phyloP scores from a whole-genome alignment of 495 filamentous ascomycete genomes.

The Chaetomium fimeti region DNA sequence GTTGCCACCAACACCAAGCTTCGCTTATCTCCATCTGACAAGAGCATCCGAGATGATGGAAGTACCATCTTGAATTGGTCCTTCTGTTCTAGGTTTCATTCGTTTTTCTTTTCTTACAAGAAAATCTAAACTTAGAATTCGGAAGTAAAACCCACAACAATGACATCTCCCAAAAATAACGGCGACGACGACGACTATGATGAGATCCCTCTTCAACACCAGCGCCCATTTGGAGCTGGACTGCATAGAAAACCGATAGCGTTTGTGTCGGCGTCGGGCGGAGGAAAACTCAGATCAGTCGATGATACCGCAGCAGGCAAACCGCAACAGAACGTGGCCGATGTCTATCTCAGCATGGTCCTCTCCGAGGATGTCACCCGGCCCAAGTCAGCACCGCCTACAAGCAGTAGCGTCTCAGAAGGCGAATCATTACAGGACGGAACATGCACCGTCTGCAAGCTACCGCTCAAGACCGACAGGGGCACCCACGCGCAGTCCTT shows the following conservation, averaged over 20 bases:
- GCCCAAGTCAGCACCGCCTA: slow-evolving; percentile 6
- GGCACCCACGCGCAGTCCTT: slow-evolving; percentile 65
- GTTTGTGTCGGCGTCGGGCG: slow-evolving; percentile 67
- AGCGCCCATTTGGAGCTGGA: slow-evolving; percentile 76
- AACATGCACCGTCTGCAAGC: slow-evolving; percentile 38
- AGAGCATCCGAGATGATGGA: too few species aligned
- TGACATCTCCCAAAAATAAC: neutral
- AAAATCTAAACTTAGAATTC: too few species aligned
- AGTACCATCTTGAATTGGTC: neutral
- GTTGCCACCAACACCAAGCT: too few species aligned
- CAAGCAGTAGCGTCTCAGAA: neutral
- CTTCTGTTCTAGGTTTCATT: neutral
- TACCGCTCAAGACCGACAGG: slow-evolving; percentile 29
- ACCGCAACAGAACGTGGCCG: slow-evolving; percentile 49
- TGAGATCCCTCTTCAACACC: slow-evolving; percentile 66
- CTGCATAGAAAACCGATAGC: slow-evolving; percentile 73
- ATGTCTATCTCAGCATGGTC: slow-evolving; percentile 72
- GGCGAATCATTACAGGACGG: slow-evolving; percentile 9
- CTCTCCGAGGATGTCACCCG: slow-evolving; percentile 44
- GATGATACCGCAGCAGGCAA: slow-evolving; percentile 17
- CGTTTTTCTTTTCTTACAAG: neutral
- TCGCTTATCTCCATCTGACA: too few species aligned
- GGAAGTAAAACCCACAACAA: neutral
- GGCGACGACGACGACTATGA: slow-evolving; percentile 46
- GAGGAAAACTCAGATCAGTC: slow-evolving; percentile 47